Evolutionary conservation across 306 rosid species (phyloP), one percentile per base, ranked within the genome.

Genomic region (Alnus glutinosa): DNA sequence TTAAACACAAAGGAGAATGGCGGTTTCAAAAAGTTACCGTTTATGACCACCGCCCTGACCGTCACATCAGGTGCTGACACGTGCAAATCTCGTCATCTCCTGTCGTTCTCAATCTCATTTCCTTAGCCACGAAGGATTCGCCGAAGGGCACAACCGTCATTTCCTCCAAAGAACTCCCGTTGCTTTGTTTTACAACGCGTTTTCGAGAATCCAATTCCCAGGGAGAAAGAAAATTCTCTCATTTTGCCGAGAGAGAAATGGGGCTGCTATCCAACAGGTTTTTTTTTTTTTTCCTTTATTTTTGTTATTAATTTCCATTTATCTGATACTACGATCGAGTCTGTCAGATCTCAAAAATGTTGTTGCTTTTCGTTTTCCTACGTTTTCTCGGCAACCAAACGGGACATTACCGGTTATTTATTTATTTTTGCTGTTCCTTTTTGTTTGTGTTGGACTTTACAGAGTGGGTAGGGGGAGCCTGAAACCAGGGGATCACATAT

Each of bases 401-500:
- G 30, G 59, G 76, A 9, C 13, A 42, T 71, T 78, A 30, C 37
- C 23, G 15, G n/a, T 46, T 14, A 19, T 78, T 78, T 67, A 39
- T 16, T 37, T 32, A 59, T 19, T 10, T 28, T 59, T 39, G 5
- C 28, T 2, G 28, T 8, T n/a, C 11, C 8, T 81, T 68, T 23
- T 14, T 16, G 18, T 18, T 23, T 32, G 0, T 55, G 12, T 9
- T 15, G 3, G 37, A 39, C 10, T 52, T 51, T 52, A 55, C 88
- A 92, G 98, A 54, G 88, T 92, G 23, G 66, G 70, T 30, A 85
- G 82, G 77, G 90, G 80, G 83, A 82, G 88, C 63, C 82, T 94
- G 77, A 89, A 92, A 70, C 90, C 90, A 2, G 97, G 98, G 81
- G 97, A 94, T 92, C 98, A 94, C 80, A 86, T 94, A 73, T 94